Evolutionary conservation across 345 rosid genomes (phyloP).

Genomic region (Citrus unshiu): DNA sequence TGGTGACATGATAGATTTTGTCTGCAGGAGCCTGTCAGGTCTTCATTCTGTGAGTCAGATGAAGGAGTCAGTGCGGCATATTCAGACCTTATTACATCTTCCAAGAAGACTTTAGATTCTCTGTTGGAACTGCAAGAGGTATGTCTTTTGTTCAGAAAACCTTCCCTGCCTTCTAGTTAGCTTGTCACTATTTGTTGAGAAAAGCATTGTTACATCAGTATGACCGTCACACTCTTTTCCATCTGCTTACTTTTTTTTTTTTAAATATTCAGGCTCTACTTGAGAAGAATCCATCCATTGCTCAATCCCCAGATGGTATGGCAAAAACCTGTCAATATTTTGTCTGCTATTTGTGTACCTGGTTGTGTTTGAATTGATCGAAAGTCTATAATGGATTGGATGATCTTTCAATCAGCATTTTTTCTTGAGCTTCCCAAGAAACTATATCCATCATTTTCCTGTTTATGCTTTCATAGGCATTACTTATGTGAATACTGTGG

Average conservation of each 20-base stretch:
- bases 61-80: slow-evolving; percentile 54
- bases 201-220: not conserved
- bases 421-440: not conserved
- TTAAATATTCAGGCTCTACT: slow-evolving; percentile 53
- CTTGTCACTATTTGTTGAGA: not conserved
- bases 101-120: slow-evolving; percentile 74
- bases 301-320: slow-evolving; percentile 61
- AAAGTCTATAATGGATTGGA: not conserved
- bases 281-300: slow-evolving; percentile 68
- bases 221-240: not conserved
- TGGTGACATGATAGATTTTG: slow-evolving; percentile 5
- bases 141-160: slow-evolving; percentile 8
- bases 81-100: slow-evolving; percentile 52
- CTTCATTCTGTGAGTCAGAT: slow-evolving; percentile 56
- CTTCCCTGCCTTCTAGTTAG: not conserved
- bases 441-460: not conserved
- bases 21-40: slow-evolving; percentile 62
- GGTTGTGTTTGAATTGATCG: not conserved
- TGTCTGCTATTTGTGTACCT: not conserved
- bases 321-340: not conserved
- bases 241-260: not conserved
- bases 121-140: slow-evolving; percentile 77
- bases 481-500: not conserved
- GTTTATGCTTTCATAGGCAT: not conserved
- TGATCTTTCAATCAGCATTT: not conserved